phyloP scores from a whole-genome alignment of 2,329 filamentous ascomycete species.

The Ramichloridium luteum region DNA sequence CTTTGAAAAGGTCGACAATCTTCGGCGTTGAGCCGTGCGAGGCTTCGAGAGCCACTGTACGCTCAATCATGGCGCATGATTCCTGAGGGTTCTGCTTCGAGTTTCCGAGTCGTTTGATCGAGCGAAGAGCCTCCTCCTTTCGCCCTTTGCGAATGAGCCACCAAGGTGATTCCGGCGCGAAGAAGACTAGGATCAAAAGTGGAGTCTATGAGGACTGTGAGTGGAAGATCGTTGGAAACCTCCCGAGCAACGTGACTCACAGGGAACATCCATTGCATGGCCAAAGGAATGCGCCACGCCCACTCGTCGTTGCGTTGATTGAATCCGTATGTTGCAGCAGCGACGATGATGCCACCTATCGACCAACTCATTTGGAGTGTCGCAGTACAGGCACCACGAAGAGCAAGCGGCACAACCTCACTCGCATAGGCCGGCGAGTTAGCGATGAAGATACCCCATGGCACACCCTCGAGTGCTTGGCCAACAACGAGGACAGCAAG shows the following conservation, averaged over 20 bases:
- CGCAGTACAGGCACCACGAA: constrained; percentile 44
- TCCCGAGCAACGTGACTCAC: constrained; percentile 30
- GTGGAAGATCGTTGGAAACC: not conserved
- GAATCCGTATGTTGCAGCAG: constrained; percentile 36
- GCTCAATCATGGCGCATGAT: constrained; percentile 27
- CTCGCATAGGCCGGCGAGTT: constrained; percentile 48
- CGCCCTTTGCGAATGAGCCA: constrained; percentile 28
- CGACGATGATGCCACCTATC: constrained; percentile 46
- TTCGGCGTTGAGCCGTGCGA: constrained; percentile 35
- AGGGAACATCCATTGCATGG: constrained; percentile 42
- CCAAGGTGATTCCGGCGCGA: constrained; percentile 27
- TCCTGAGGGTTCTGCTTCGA: constrained; percentile 11
- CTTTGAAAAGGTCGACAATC: constrained; percentile 41
- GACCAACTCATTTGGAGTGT: constrained; percentile 53
- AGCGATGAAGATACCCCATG: constrained; percentile 52
- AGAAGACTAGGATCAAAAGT: too few species aligned
- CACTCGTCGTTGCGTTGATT: constrained; percentile 27
- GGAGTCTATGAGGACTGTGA: not conserved
- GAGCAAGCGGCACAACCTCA: constrained; percentile 44
- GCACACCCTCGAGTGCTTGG: constrained; percentile 47
- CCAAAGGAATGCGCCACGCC: constrained; percentile 37
- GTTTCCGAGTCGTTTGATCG: constrained; percentile 21
- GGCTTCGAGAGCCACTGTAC: constrained; percentile 40
- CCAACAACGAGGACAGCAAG: constrained; percentile 35
- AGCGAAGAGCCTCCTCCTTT: constrained; percentile 24